Percentiles rank a stretch among this genome's conserved stretches.
phyloP scores from a whole-genome alignment of 768 basidiomycete species.

The Calocybe gangraenosa region DNA sequence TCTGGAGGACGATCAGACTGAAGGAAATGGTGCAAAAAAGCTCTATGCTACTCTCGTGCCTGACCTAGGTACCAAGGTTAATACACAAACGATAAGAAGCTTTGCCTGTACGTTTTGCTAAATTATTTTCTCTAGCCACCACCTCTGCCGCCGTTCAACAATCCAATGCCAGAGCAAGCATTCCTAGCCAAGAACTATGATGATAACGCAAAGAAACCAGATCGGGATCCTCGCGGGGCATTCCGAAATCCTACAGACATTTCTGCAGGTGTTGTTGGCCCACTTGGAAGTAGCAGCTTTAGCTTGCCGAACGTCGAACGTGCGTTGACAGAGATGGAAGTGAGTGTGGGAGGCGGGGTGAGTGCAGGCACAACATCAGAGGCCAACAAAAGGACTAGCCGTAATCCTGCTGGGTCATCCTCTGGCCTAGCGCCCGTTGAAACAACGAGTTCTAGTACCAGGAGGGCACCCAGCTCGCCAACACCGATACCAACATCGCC shows the following conservation, averaged over 20 bases:
- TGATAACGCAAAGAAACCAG: conserved; percentile 84
- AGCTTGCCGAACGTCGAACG: conserved; percentile 84
- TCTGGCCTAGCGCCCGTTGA: conserved; percentile 36
- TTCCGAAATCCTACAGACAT: conserved; percentile 77
- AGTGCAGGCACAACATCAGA: conserved; percentile 21
- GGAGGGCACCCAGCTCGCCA: conserved; percentile 37
- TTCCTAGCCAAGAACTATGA: conserved; percentile 93
- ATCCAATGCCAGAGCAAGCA: conserved; percentile 80
- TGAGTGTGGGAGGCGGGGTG: conserved; percentile 35
- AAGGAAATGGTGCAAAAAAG: conserved; percentile 59
- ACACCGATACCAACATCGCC: conserved; percentile 28
- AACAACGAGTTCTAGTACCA: conserved; percentile 28
- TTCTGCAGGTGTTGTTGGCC: conserved; percentile 83
- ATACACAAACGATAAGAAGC: conserved; percentile 15
- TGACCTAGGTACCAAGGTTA: conserved; percentile 70
- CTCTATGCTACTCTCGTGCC: conserved; percentile 71
- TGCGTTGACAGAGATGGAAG: conserved; percentile 86
- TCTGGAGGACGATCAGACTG: conserved; percentile 41
- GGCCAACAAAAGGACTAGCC: conserved; percentile 16
- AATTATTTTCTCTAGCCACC: conserved; percentile 43
- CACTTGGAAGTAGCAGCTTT: conserved; percentile 84
- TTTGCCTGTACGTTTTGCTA: not conserved
- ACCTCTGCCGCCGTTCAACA: conserved; percentile 72
- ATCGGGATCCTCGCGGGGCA: conserved; percentile 83
- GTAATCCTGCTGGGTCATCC: conserved; percentile 29